Evolutionary conservation across 2,329 filamentous ascomycete genomes (phyloP).

Genomic region (Juglanconis sp.): DNA sequence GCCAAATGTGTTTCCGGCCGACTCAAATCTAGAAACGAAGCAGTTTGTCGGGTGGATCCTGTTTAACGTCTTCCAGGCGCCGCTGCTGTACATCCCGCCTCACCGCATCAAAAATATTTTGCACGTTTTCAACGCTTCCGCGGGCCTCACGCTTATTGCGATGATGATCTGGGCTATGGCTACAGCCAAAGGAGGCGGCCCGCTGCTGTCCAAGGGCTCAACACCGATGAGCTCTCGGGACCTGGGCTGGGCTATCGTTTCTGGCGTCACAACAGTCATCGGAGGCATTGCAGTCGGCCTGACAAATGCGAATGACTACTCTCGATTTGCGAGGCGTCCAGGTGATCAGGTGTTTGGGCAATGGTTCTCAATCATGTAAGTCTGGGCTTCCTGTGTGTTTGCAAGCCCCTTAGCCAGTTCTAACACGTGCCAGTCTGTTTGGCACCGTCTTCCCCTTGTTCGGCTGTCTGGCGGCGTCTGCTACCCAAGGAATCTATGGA

Average conservation of each 20-base stretch:
- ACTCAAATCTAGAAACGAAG: slow-evolving; percentile 23
- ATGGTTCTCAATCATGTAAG: slow-evolving; percentile 10
- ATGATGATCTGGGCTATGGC: slow-evolving; percentile 34
- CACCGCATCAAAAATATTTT: slow-evolving; percentile 12
- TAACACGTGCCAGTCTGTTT: slow-evolving; percentile 22
- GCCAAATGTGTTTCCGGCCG: slow-evolving; percentile 24
- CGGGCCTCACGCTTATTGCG: slow-evolving; percentile 33
- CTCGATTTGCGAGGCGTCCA: slow-evolving; percentile 12
- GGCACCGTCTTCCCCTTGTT: slow-evolving; percentile 12
- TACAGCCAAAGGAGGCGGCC: slow-evolving; percentile 23
- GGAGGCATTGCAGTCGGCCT: slow-evolving; percentile 30
- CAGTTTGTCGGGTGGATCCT: slow-evolving; percentile 30
- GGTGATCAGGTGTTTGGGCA: slow-evolving; percentile 14
- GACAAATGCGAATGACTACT: slow-evolving; percentile 14
- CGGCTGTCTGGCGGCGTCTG: slow-evolving; percentile 12
- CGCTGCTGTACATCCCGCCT: slow-evolving; percentile 12
- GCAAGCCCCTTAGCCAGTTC: slow-evolving; percentile 15
- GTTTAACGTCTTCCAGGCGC: slow-evolving; percentile 21
- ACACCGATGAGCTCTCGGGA: slow-evolving; percentile 23
- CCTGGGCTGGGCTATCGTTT: slow-evolving; percentile 36
- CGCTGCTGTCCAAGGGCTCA: slow-evolving; percentile 27
- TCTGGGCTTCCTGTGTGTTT: slow-evolving; percentile 17
- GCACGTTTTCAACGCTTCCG: slow-evolving; percentile 30
- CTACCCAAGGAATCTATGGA: slow-evolving; percentile 10
- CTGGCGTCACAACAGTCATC: slow-evolving; percentile 37